Percentiles rank a stretch among this genome's conserved stretches.
These are phyloP conservation scores for Cucumis melo DNA, from an alignment of 306 rosid genomes.

Conservation along the genomic window DNA sequence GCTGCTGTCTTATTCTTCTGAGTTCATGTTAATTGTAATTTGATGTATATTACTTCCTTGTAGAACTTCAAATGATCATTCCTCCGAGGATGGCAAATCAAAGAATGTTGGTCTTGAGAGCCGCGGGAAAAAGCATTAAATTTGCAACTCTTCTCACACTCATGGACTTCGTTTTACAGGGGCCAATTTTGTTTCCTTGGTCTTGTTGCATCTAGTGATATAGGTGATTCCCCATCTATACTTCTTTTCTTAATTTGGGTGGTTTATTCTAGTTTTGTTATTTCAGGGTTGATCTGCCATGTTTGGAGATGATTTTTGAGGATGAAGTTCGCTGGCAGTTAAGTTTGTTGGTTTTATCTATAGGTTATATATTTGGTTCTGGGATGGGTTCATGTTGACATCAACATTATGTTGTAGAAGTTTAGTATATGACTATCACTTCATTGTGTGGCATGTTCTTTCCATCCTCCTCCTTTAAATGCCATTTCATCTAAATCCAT, in stretches of 20 bases:
- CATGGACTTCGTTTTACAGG: constrained; percentile 20
- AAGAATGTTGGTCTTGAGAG: constrained; percentile 37
- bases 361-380: constrained; percentile 34
- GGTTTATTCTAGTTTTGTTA: constrained; percentile 44
- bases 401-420: constrained; percentile 10
- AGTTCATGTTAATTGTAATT: neutral
- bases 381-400: constrained; percentile 31
- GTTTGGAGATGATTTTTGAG: constrained; percentile 54
- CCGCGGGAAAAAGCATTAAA: constrained; percentile 47
- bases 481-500: neutral
- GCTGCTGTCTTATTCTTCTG: neutral
- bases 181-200: constrained; percentile 35
- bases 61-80: constrained; percentile 47
- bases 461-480: constrained; percentile 8
- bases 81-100: constrained; percentile 54
- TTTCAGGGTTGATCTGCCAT: constrained; percentile 82
- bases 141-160: constrained; percentile 22
- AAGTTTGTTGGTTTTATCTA: constrained; percentile 74
- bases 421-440: constrained; percentile 18
- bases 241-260: constrained; percentile 19
- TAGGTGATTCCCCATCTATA: constrained; percentile 31
- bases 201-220: constrained; percentile 33
- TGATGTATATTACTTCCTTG: constrained; percentile 5
- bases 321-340: constrained; percentile 85
- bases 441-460: constrained; percentile 25